Evolutionary conservation across 2,329 filamentous ascomycete species (phyloP), one percentile per base, ranked within the genome.

Genomic region (Phaeosphaeria sp.): DNA sequence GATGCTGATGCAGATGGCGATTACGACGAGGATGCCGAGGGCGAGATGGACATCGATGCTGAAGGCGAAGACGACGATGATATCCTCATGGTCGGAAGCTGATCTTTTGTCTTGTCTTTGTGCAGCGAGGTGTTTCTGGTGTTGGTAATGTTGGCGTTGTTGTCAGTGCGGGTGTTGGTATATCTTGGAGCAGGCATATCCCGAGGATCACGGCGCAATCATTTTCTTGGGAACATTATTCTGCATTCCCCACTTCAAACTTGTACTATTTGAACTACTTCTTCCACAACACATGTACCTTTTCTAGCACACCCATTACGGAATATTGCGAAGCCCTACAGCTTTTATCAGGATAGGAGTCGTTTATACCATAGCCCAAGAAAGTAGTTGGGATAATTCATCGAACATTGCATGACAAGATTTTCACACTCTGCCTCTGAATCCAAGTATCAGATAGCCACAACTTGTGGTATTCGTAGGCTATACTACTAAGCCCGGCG

Each of bases 1-100:
- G 73, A 67, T 11, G 72, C 66, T 3, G 71, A 65, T 9, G 67
- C 66, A 2, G 71, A 65, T 10, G 67, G 63, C 18, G 71, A 68
- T 23, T 69, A 68, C 18, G 65, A 65, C 7, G 72, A 71, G 36
- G 67, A 71, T 11, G 69, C 55, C 1, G 66, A 67, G 7, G 68
- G 57, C 6, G 67, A 73, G n/a, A 59, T 58, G 17, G 70, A 71
- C 36, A 63, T 57, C 22, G 69, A 68, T 57, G 64, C 56, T 7
- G 59, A 63, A n/a, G 62, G 59, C 20, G 50, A 56, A 21, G 68
- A 71, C 4, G 68, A 71, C 27, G 71, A 73, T 50, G 71, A 73
- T 53, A 58, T 74, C n/a, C 13, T 69, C 17, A 74, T 74, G 70
- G 65, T 44, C 3, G 63, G 64, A 11, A 46, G 15, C 21, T 46